Conservation (phyloP, 2,329 filamentous ascomycete genomes). For the Colletotrichum tropicale region DNA sequence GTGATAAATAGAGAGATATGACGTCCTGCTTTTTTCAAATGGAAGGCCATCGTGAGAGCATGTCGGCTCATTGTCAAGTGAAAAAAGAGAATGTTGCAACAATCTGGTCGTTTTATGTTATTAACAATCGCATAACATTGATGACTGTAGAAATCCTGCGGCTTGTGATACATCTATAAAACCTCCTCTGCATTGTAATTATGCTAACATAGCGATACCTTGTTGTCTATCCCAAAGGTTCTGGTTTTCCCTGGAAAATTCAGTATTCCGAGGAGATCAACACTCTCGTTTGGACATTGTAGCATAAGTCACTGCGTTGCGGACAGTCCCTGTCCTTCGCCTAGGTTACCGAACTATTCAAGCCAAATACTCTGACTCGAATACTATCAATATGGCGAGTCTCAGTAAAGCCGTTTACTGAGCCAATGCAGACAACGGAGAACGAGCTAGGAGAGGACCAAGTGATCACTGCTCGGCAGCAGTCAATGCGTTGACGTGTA, state of each 20-base stretch:
- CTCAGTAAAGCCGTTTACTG: accelerated
- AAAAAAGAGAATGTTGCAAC: too few species aligned
- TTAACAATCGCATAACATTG: too few species aligned
- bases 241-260: background rate
- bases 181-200: too few species aligned
- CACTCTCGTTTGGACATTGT: accelerated
- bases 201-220: too few species aligned
- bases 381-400: accelerated
- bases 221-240: too few species aligned
- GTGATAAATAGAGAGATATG: too few species aligned
- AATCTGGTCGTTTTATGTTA: too few species aligned
- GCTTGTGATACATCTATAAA: too few species aligned
- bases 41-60: too few species aligned
- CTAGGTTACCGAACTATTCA: background rate
- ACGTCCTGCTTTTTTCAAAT: too few species aligned
- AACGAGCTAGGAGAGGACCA: background rate
- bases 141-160: too few species aligned
- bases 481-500: accelerated
- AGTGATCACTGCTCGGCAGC: background rate
- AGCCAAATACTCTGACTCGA: accelerated
- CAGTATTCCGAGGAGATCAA: accelerated
- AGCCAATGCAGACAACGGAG: accelerated
- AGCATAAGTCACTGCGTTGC: accelerated
- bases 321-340: background rate
- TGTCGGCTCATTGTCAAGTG: too few species aligned